These are phyloP conservation scores for Alternaria ventricosa DNA, from an alignment of 2,329 filamentous ascomycete species.

Conservation along the genomic window DNA sequence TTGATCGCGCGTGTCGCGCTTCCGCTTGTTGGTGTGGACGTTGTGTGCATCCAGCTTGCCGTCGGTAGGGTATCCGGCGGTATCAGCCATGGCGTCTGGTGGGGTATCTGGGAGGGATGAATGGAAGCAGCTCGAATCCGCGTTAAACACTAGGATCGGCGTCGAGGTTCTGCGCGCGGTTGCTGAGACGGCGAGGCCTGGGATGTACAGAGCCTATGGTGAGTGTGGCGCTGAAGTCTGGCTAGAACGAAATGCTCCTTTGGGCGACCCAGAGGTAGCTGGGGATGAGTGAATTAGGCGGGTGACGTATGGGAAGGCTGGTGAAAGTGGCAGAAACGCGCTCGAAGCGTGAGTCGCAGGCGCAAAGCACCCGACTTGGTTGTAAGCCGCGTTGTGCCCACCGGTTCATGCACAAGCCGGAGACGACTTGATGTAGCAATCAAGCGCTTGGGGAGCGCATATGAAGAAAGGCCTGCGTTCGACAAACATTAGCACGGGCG, in stretches of 20 bases:
- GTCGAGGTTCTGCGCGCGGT: slow-evolving; percentile 1
- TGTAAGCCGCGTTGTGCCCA: slow-evolving; percentile 24
- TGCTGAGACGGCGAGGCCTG: not conserved
- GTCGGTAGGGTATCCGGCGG: slow-evolving; percentile 47
- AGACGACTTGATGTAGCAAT: slow-evolving; percentile 31
- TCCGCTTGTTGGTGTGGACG: slow-evolving; percentile 52
- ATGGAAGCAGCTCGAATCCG: not conserved
- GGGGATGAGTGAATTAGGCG: not conserved
- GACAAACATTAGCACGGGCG: slow-evolving; percentile 48
- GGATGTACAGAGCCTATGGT: not conserved
- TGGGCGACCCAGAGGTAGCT: not conserved
- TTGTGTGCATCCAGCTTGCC: slow-evolving; percentile 44
- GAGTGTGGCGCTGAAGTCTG: not conserved
- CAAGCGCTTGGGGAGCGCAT: slow-evolving; percentile 36
- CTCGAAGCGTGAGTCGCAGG: slow-evolving; percentile 26
- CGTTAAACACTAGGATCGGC: not conserved
- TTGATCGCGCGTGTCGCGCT: slow-evolving; percentile 55
- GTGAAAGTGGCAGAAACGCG: slow-evolving; percentile 21
- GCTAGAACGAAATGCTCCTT: not conserved
- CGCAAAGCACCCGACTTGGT: slow-evolving; percentile 25
- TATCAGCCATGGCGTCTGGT: slow-evolving; percentile 41
- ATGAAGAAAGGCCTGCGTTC: slow-evolving; percentile 28
- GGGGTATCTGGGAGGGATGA: not conserved
- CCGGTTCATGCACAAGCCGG: slow-evolving; percentile 32
- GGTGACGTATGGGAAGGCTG: slow-evolving; percentile 19